Conservation (phyloP, 148 eudicot species). For the Camellia lanceoleosa region DNA sequence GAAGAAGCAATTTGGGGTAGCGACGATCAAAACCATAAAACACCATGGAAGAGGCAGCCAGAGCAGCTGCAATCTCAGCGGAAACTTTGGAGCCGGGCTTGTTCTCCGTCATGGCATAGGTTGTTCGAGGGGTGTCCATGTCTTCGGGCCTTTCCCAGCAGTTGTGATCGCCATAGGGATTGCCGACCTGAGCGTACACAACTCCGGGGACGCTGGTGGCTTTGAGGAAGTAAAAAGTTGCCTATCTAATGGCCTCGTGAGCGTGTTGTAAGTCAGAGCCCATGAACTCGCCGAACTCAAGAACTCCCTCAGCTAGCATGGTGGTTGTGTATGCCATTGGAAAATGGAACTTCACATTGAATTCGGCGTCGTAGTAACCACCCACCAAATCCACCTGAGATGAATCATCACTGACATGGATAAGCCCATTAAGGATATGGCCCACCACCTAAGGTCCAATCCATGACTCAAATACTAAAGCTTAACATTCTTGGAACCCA, state of each 20-base stretch:
- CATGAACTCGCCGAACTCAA: slow-evolving; percentile 45
- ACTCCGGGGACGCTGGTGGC: slow-evolving; percentile 36
- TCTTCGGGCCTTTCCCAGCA: slow-evolving; percentile 78
- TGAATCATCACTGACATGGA: no score
- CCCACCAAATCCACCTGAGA: slow-evolving; percentile 54
- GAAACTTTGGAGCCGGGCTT: slow-evolving; percentile 59
- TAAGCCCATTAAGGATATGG: no score
- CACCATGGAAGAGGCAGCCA: slow-evolving; percentile 57
- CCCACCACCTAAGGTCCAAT: no score
- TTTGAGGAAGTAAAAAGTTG: slow-evolving; percentile 51
- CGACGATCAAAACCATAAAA: slow-evolving; percentile 28
- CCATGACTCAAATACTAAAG: no score
- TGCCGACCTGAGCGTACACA: slow-evolving; percentile 56
- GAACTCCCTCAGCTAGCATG: slow-evolving; percentile 61
- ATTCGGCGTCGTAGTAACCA: slow-evolving; percentile 76
- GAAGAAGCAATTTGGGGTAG: slow-evolving; percentile 31
- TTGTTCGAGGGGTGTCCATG: slow-evolving; percentile 61
- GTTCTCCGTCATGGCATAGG: slow-evolving; percentile 29
- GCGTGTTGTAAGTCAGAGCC: slow-evolving; percentile 34
- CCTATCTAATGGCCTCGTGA: slow-evolving; percentile 50
- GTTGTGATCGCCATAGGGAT: slow-evolving; percentile 47
- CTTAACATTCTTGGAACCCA: no score
- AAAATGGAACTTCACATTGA: slow-evolving; percentile 61
- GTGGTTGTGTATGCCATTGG: slow-evolving; percentile 74
- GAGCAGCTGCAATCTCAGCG: slow-evolving; percentile 59